A percentile compares a stretch with the other conserved stretches of the same genome.
Evolutionary conservation across 164 flowering plant genomes (phyloP).

Genomic region (Echeveria elegans): DNA sequence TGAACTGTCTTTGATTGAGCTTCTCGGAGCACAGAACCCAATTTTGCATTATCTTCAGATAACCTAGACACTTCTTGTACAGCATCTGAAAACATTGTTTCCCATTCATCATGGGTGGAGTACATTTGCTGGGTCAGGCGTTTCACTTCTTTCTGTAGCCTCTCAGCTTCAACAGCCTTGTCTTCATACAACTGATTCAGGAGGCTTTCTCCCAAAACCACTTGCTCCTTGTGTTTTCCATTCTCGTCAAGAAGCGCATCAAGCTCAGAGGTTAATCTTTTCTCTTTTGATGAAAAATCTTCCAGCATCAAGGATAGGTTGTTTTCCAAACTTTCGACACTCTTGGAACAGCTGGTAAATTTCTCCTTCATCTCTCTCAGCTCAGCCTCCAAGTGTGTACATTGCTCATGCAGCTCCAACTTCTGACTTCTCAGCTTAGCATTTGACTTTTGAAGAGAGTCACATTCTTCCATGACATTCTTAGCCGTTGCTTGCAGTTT

Average conservation of each 20-base stretch:
- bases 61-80: conserved; percentile 36
- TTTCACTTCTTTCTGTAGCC: conserved; percentile 46
- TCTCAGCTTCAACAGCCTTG: conserved; percentile 43
- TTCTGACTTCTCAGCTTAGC: conserved; percentile 41
- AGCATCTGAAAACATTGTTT: conserved; percentile 41
- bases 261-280: conserved; percentile 33
- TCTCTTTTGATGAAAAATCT: conserved; percentile 44
- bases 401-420: conserved; percentile 37
- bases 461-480: conserved; percentile 36
- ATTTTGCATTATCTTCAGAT: conserved; percentile 38
- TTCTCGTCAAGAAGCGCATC: conserved; percentile 41
- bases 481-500: conserved; percentile 40
- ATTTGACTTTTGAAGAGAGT: conserved; percentile 40
- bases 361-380: conserved; percentile 30
- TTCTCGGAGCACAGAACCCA: conserved; percentile 40
- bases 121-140: conserved; percentile 39
- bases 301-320: conserved; percentile 32
- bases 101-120: conserved; percentile 33
- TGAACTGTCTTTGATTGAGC: conserved; percentile 22
- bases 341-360: conserved; percentile 29
- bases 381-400: conserved; percentile 35
- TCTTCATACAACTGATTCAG: conserved; percentile 34
- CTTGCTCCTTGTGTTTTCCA: conserved; percentile 34
- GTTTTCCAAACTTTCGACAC: conserved; percentile 40
- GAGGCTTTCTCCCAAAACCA: conserved; percentile 29